phyloP scores from a whole-genome alignment of 2,329 filamentous ascomycete genomes.

The Sarocladiaceae sp. region DNA sequence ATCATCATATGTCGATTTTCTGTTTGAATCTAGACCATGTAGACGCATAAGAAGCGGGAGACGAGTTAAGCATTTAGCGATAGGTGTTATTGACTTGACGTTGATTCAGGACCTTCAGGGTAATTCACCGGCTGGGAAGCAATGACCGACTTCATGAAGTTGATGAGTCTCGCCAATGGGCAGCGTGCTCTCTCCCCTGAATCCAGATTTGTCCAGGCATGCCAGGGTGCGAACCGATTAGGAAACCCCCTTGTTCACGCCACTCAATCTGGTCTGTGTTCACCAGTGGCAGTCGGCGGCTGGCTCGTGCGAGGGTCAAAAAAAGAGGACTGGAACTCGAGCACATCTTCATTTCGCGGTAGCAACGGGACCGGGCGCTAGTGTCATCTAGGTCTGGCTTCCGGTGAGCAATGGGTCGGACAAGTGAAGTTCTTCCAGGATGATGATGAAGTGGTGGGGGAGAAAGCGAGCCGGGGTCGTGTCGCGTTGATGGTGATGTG shows the following conservation, averaged over 20 bases:
- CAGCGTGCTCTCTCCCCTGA: no score
- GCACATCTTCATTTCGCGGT: slow-evolving; percentile 1
- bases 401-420: background rate
- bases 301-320: no score
- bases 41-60: background rate
- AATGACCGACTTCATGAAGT: no score
- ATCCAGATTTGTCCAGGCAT: background rate
- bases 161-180: no score
- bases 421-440: background rate
- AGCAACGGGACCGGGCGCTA: background rate
- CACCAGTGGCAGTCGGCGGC: no score
- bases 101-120: background rate
- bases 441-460: no score
- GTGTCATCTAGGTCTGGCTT: background rate
- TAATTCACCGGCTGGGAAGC: no score
- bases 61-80: background rate
- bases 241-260: no score
- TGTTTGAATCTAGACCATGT: slow-evolving; percentile 7
- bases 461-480: no score
- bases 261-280: no score
- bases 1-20: no score
- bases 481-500: no score
- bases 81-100: slow-evolving; percentile 6
- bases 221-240: background rate
- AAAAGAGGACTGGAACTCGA: background rate